phyloP scores from a whole-genome alignment of 441 rosid species.

The Metrosideros polymorpha region DNA sequence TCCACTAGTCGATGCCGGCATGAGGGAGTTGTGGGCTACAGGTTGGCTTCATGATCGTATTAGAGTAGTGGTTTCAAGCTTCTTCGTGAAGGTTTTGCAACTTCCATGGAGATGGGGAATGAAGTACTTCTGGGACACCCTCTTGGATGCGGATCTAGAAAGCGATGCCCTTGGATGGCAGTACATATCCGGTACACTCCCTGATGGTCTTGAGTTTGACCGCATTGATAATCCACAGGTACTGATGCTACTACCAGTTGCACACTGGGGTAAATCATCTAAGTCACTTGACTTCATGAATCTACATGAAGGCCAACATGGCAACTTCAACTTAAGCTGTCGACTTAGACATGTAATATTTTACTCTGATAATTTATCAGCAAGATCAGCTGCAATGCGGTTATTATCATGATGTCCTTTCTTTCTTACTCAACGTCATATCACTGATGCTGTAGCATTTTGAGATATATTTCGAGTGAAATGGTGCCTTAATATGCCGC shows the following conservation, averaged over 20 bases:
- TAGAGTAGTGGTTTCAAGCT: constrained; percentile 92
- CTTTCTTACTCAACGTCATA: not conserved
- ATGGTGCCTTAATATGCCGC: not conserved
- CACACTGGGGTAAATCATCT: not conserved
- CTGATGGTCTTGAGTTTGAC: constrained; percentile 83
- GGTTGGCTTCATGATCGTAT: constrained; percentile 98
- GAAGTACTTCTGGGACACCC: constrained; percentile 99
- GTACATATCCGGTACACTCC: constrained; percentile 85
- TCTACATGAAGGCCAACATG: not conserved
- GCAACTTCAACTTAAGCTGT: not conserved
- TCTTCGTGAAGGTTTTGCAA: constrained; percentile 93
- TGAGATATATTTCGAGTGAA: not conserved
- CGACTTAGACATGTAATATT: not conserved
- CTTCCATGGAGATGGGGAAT: constrained; percentile 99
- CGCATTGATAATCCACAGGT: constrained; percentile 97
- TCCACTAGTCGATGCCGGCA: constrained; percentile 93
- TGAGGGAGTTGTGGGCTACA: constrained; percentile 98
- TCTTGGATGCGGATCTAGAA: constrained; percentile 91
- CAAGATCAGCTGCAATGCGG: not conserved
- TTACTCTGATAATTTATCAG: not conserved
- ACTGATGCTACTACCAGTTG: not conserved
- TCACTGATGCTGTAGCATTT: not conserved
- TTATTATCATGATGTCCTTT: not conserved
- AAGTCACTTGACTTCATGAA: not conserved
- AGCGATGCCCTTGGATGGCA: constrained; percentile 99